phyloP scores from a whole-genome alignment of 1,139 yeast genomes.

The Suhomyces guaymorum region DNA sequence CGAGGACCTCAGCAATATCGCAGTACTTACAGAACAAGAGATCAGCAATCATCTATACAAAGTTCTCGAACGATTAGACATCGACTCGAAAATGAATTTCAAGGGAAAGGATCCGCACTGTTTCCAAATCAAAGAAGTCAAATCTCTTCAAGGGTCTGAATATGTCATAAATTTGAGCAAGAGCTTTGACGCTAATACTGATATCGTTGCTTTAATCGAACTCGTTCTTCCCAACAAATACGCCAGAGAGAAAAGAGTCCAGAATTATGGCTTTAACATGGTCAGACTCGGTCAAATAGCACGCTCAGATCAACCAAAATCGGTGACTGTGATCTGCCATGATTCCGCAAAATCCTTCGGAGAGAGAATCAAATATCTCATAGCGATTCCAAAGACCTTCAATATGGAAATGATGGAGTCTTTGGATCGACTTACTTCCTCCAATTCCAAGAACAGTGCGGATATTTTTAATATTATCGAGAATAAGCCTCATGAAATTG shows the following conservation, averaged over 20 bases:
- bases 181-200: constrained; percentile 1
- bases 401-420: not conserved
- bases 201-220: constrained; percentile 21
- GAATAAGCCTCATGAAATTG: not conserved
- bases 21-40: constrained; percentile 2
- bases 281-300: constrained; percentile 19
- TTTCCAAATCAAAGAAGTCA: constrained; percentile 15
- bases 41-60: constrained; percentile 20
- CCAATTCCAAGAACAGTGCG: too few relatives aligned
- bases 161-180: constrained; percentile 3
- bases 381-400: constrained; percentile 10
- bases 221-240: constrained; percentile 35
- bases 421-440: too few relatives aligned
- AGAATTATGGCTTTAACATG: constrained; percentile 27
- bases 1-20: not conserved
- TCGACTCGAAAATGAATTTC: constrained; percentile 22
- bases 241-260: constrained; percentile 23
- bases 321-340: constrained; percentile 8
- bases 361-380: constrained; percentile 14
- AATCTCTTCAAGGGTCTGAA: constrained; percentile 5
- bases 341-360: constrained; percentile 9
- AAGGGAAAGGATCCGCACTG: constrained; percentile 37
- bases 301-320: constrained; percentile 4
- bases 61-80: constrained; percentile 25
- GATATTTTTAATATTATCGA: too few relatives aligned